Percentiles rank a stretch among this genome's conserved stretches.
Evolutionary conservation across 2,329 filamentous ascomycete genomes (phyloP).

Genomic region (Cercospora berteroae): DNA sequence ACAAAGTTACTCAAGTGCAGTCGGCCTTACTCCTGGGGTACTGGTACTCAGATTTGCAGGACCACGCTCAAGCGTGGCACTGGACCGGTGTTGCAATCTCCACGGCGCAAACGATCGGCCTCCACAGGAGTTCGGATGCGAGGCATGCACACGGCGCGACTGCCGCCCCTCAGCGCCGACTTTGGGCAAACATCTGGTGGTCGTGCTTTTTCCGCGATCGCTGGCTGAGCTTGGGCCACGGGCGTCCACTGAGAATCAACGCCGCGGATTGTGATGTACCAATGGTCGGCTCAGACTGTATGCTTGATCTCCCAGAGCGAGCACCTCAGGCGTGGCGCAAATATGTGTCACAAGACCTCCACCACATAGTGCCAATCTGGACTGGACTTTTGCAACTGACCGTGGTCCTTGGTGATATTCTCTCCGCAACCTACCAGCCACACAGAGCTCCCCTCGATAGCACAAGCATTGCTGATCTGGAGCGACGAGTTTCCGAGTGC

Average conservation of each 20-base stretch:
- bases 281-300: conserved; percentile 13
- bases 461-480: conserved; percentile 8
- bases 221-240: conserved; percentile 18
- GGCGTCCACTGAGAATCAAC: conserved; percentile 18
- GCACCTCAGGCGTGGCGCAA: conserved; percentile 7
- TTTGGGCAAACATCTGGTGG: conserved; percentile 21
- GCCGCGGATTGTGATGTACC: conserved; percentile 18
- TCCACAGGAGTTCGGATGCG: conserved; percentile 16
- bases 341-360: conserved; percentile 12
- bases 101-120: conserved; percentile 16
- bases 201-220: conserved; percentile 21
- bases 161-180: conserved; percentile 1
- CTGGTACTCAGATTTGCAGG: conserved; percentile 19
- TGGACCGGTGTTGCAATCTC: conserved; percentile 21
- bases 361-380: conserved; percentile 16
- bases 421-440: conserved; percentile 11
- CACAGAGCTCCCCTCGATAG: conserved; percentile 6
- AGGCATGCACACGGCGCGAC: neutral
- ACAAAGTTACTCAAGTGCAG: conserved; percentile 16
- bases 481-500: conserved; percentile 10
- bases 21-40: conserved; percentile 16
- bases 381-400: conserved; percentile 16
- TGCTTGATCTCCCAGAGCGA: conserved; percentile 15
- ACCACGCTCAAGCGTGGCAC: conserved; percentile 21
- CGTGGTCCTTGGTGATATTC: conserved; percentile 10